Base-by-base conservation (phyloP, 2,329 filamentous ascomycete species). In the Colletotrichum tofieldiae region DNA sequence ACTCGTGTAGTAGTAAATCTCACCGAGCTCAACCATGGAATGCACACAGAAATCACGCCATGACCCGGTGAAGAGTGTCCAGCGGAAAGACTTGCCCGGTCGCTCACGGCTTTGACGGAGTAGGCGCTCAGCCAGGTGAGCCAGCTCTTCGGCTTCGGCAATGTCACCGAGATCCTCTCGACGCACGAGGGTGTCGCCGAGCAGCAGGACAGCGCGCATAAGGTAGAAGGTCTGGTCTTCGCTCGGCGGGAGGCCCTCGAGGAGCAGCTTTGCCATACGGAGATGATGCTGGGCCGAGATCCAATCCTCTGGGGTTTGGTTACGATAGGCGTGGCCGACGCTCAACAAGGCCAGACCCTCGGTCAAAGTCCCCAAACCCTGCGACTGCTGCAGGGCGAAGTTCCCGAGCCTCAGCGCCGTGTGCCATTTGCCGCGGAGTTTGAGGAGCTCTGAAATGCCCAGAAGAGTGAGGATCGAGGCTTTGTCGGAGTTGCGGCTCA, bases 1-100 rank as follows among this genome's bases (percentile, higher is more conserved):
- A 37, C 65, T 72, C 16, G 73, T 75, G 68, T 75, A 75, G 55
- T 77, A 77, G 71, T 76, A 77, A 7, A 74, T 74, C 37, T 75
- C 76, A 47, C 75, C 74, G 3, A 75, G 55, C 71, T 77, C 76
- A 29, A 76, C 66, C 69, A 74, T 76, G 52, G 74, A 77, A 4
- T 75, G 73, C 45, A 75, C 23, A 49, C 75, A 73, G 14, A 77
- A 74, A 61, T 75, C 73, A 39, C 64, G 65, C 64, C 72, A 74
- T 8, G 69, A 72, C 1, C 72, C 69, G n/a, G 72, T 74, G 29
- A 72, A 72, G 3, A 72, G 45, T 0, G 72, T 72, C 72, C 72
- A 74, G 45, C 72, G 69, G 37, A 72, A 71, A 6, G 61, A 64
- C 49, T 60, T 68, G 35, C n/a, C 60, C 12, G 59, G 69, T 4